A percentile compares a stretch with the other conserved stretches of the same genome.
phyloP scores from a whole-genome alignment of 2,329 filamentous ascomycete genomes.

The Leptoxyphium fumago region DNA sequence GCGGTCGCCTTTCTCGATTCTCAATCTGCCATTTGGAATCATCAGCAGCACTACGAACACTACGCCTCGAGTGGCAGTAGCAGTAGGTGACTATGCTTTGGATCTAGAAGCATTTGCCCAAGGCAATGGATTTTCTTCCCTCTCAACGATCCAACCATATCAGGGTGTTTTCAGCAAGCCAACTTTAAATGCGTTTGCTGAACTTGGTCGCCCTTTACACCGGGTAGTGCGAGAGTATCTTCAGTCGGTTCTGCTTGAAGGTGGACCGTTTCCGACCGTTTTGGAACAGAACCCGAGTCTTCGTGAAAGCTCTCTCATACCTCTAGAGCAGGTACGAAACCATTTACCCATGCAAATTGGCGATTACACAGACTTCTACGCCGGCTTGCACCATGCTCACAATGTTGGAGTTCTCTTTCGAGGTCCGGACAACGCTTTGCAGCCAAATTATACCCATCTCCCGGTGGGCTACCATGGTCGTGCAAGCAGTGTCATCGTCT shows the following conservation, averaged over 20 bases:
- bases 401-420: conserved; percentile 60
- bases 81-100: conserved; percentile 57
- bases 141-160: conserved; percentile 43
- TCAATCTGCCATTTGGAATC: conserved; percentile 74
- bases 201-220: conserved; percentile 53
- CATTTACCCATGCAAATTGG: conserved; percentile 66
- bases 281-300: conserved; percentile 47
- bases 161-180: conserved; percentile 47
- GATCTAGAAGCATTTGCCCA: conserved; percentile 51
- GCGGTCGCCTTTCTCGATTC: conserved; percentile 55
- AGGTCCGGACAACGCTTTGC: conserved; percentile 55
- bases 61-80: conserved; percentile 50
- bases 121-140: conserved; percentile 43
- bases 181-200: conserved; percentile 60
- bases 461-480: conserved; percentile 73
- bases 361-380: conserved; percentile 68
- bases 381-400: conserved; percentile 63
- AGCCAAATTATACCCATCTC: conserved; percentile 68
- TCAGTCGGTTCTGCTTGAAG: conserved; percentile 48
- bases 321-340: conserved; percentile 43
- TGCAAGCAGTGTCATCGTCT: conserved; percentile 60
- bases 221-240: conserved; percentile 53
- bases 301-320: conserved; percentile 44
- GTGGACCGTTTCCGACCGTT: conserved; percentile 45
- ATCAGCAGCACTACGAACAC: conserved; percentile 48